A percentile compares a stretch with the other conserved stretches of the same genome.
Evolutionary conservation across 306 rosid genomes (phyloP).

Genomic region (Quercus suber): DNA sequence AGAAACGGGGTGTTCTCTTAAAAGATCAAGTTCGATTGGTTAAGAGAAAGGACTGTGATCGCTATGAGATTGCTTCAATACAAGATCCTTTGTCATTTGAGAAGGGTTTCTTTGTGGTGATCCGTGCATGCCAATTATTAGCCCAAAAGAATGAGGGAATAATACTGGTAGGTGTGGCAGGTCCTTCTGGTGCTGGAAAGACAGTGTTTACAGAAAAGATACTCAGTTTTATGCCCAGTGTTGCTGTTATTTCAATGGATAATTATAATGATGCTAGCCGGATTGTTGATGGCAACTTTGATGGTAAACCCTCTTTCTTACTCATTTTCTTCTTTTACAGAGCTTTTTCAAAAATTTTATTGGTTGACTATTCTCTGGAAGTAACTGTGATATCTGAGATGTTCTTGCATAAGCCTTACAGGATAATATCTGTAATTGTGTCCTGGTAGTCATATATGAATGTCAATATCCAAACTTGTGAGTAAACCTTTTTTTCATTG

Average conservation of each 20-base stretch:
- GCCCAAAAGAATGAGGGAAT: conserved; percentile 91
- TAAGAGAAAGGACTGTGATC: conserved; percentile 65
- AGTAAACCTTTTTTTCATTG: not conserved
- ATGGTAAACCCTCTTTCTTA: conserved; percentile 54
- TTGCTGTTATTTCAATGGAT: conserved; percentile 99
- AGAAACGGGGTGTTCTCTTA: conserved; percentile 72
- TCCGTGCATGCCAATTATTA: conserved; percentile 85
- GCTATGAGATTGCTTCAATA: conserved; percentile 71
- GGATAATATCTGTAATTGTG: not conserved
- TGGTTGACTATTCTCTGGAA: conserved; percentile 1
- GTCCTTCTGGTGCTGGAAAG: conserved; percentile 99
- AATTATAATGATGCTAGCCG: conserved; percentile 95
- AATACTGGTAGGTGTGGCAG: conserved; percentile 89
- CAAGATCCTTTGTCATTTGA: conserved; percentile 76
- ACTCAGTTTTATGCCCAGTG: conserved; percentile 84
- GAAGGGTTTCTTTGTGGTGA: conserved; percentile 92
- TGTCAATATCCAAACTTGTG: not conserved
- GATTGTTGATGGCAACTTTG: conserved; percentile 94
- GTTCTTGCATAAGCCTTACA: not conserved
- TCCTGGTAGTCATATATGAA: not conserved
- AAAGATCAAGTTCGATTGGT: conserved; percentile 89
- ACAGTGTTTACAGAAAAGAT: conserved; percentile 91
- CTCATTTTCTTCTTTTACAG: conserved; percentile 15
- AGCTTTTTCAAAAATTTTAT: conserved; percentile 4
- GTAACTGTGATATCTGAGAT: not conserved